Evolutionary conservation across 208 protist genomes (phyloP), one percentile per base, ranked within the genome.

Genomic region (Trypanosomatidae sp.): DNA sequence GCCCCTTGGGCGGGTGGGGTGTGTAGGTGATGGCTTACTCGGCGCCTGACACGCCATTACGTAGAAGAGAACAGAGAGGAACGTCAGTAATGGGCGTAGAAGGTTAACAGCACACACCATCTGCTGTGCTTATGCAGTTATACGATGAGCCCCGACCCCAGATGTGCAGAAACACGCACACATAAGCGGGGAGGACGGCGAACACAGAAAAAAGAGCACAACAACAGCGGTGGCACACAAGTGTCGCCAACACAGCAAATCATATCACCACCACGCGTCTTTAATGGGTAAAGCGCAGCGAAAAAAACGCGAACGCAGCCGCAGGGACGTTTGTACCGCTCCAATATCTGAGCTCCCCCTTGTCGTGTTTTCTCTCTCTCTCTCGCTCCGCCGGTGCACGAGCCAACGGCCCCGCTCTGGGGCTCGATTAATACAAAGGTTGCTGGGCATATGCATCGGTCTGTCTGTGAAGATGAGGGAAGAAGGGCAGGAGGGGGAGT

Each of bases 81-180:
- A 68, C 62, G 53, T 13, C 15, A 0, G 17, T 22, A 65, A 65
- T n/a, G 59, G 28, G 39, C 39, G 17, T 65, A 22, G 12, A 47
- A 25, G 39, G 0, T 25, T 41, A 65, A 8, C 39, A 46, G 4
- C 10, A 15, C 10, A 46, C 59, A 2, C 39, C 39, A 65, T 43
- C 19, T 8, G 9, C 30, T 55, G 49, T 17, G 66, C 13, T 69
- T 69, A 69, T 58, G 66, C 46, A 28, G 30, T 69, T 69, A 69
- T 15, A 44, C 66, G 66, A 59, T 56, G 56, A 56, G 49, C 33
- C 15, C 17, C 25, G 7, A 53, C 46, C 46, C 36, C 15, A 46
- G 17, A 69, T 19, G 41, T 22, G 3, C 17, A 7, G 33, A 55
- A 17, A 5, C 25, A 22, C n/a, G 15, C 43, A 13, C n/a, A 3